phyloP scores from a whole-genome alignment of 2,329 filamentous ascomycete species.

The Fonsecaea multimorphosa region DNA sequence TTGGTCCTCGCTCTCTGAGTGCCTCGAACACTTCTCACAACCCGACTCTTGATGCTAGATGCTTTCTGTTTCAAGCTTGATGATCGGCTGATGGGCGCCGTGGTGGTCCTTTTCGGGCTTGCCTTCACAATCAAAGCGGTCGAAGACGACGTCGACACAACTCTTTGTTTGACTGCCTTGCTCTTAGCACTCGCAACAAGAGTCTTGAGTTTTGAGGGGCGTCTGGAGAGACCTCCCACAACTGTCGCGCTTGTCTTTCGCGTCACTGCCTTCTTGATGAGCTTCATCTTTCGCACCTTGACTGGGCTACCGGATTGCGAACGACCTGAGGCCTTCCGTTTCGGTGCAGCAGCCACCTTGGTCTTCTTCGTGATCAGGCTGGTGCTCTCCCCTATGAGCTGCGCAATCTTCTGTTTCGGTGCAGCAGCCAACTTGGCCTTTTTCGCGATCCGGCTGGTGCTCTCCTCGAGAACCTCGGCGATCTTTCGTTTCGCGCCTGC shows the following conservation, averaged over 20 bases:
- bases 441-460: constrained; percentile 31
- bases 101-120: constrained; percentile 10
- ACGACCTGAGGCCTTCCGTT: constrained; percentile 20
- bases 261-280: constrained; percentile 27
- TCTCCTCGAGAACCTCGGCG: constrained; percentile 35
- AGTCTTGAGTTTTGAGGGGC: constrained; percentile 33
- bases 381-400: constrained; percentile 35
- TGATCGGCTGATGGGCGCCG: constrained; percentile 22
- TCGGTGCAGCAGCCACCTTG: constrained; percentile 19
- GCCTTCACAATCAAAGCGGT: constrained; percentile 32
- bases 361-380: constrained; percentile 34
- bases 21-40: constrained; percentile 34
- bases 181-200: constrained; percentile 30
- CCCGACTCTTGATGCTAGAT: constrained; percentile 34
- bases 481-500: constrained; percentile 39
- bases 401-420: constrained; percentile 37
- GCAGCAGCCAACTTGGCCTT: constrained; percentile 30
- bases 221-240: constrained; percentile 20
- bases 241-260: constrained; percentile 21
- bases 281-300: constrained; percentile 29
- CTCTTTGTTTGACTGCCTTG: constrained; percentile 25
- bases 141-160: constrained; percentile 33
- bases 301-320: constrained; percentile 21
- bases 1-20: constrained; percentile 26
- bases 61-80: constrained; percentile 36